Conservation (phyloP, 192 early-diverging fungal species). For the Backusella parvicylindrica region DNA sequence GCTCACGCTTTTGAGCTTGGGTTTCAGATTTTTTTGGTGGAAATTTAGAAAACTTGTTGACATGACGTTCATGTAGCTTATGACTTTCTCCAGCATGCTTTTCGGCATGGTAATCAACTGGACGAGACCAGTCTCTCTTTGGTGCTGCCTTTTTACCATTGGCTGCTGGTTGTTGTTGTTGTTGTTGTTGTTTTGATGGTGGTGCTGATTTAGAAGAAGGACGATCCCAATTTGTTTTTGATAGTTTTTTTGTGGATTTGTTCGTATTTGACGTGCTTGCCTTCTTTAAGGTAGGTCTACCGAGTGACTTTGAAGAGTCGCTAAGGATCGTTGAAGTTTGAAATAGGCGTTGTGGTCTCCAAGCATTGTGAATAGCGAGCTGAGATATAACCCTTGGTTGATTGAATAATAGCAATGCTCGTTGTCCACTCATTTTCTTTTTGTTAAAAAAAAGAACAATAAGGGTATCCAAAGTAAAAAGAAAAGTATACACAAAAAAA, state of each 20-base stretch:
- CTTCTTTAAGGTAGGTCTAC: background rate
- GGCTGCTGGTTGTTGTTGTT: background rate
- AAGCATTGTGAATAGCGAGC: background rate
- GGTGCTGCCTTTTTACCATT: background rate
- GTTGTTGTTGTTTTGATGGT: background rate
- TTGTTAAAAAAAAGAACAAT: background rate
- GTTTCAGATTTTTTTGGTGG: constrained; percentile 14
- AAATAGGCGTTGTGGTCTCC: background rate
- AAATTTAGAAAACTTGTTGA: constrained; percentile 25
- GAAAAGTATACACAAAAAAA: background rate
- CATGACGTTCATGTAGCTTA: constrained; percentile 24
- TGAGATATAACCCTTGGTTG: background rate
- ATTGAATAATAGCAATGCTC: constrained; percentile 2
- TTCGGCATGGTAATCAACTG: constrained; percentile 28
- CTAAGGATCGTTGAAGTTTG: background rate
- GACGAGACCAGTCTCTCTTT: constrained; percentile 20
- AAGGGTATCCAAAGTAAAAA: background rate
- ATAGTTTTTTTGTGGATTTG: background rate
- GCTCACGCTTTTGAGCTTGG: constrained; percentile 12
- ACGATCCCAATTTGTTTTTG: constrained; percentile 2
- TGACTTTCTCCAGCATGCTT: constrained; percentile 22
- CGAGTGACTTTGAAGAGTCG: background rate
- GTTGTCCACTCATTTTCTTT: constrained; percentile 10
- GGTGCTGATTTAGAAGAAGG: background rate
- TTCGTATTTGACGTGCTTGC: background rate